Evolutionary conservation across 2,329 filamentous ascomycete genomes (phyloP).

Genomic region (Aureobasidium sp.): DNA sequence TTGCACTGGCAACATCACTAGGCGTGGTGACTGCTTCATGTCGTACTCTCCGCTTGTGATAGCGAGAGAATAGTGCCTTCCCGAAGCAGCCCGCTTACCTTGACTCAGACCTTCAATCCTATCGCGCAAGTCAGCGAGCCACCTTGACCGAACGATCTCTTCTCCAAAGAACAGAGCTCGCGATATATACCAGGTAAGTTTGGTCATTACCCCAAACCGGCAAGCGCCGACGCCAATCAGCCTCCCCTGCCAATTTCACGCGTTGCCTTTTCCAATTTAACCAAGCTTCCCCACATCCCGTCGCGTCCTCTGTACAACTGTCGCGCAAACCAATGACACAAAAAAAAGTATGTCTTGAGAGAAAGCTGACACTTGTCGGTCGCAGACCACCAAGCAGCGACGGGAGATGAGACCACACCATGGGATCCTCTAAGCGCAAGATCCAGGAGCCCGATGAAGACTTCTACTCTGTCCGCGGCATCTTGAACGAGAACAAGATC

Average conservation of each 20-base stretch:
- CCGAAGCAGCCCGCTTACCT: background rate
- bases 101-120: background rate
- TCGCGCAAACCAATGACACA: background rate
- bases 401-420: background rate
- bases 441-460: background rate
- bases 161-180: background rate
- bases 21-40: background rate
- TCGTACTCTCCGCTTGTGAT: background rate
- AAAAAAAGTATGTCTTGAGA: slow-evolving; percentile 1
- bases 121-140: background rate
- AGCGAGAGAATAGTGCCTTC: background rate
- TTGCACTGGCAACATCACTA: too few species aligned
- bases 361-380: background rate
- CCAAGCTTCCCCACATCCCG: background rate
- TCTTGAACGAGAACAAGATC: slow-evolving; percentile 28
- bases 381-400: background rate
- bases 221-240: background rate
- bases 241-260: background rate
- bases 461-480: slow-evolving; percentile 25
- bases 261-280: background rate
- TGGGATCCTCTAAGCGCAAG: background rate
- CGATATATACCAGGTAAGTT: background rate
- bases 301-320: background rate
- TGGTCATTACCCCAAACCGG: background rate
- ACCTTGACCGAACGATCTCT: background rate